phyloP scores from a whole-genome alignment of 2,329 filamentous ascomycete genomes.

The Rutstroemia sp. region DNA sequence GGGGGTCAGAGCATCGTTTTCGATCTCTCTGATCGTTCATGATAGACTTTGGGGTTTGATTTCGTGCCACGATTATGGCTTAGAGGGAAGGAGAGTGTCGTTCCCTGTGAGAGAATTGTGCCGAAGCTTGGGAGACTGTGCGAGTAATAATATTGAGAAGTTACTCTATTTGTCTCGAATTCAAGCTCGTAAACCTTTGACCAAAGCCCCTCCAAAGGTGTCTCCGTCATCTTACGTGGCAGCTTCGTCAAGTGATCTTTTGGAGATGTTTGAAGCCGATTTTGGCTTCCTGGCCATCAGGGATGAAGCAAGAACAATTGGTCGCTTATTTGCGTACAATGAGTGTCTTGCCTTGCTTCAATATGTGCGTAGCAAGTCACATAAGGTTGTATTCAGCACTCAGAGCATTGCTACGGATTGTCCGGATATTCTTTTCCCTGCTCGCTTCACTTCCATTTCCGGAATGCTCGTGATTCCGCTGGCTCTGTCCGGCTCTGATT shows the following conservation, averaged over 20 bases:
- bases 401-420: conserved; percentile 72
- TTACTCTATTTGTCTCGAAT: conserved; percentile 12
- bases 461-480: conserved; percentile 78
- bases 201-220: background rate
- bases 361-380: conserved; percentile 68
- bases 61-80: conserved; percentile 74
- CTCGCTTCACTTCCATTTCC: conserved; percentile 73
- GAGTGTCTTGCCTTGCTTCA: conserved; percentile 79
- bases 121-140: conserved; percentile 46
- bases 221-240: conserved; percentile 15
- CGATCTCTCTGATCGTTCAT: conserved; percentile 84
- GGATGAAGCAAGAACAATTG: conserved; percentile 81
- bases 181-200: conserved; percentile 10
- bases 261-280: conserved; percentile 19
- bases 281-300: conserved; percentile 73
- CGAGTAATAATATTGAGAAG: conserved; percentile 39
- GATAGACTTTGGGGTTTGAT: conserved; percentile 82
- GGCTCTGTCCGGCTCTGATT: conserved; percentile 70
- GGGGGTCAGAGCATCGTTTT: conserved; percentile 87
- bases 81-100: conserved; percentile 44
- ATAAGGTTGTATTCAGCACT: conserved; percentile 69
- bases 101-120: conserved; percentile 64
- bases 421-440: conserved; percentile 69
- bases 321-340: conserved; percentile 67
- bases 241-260: conserved; percentile 16